Conservation (phyloP, 2,329 filamentous ascomycete species). For the Colletotrichum orbiculare region DNA sequence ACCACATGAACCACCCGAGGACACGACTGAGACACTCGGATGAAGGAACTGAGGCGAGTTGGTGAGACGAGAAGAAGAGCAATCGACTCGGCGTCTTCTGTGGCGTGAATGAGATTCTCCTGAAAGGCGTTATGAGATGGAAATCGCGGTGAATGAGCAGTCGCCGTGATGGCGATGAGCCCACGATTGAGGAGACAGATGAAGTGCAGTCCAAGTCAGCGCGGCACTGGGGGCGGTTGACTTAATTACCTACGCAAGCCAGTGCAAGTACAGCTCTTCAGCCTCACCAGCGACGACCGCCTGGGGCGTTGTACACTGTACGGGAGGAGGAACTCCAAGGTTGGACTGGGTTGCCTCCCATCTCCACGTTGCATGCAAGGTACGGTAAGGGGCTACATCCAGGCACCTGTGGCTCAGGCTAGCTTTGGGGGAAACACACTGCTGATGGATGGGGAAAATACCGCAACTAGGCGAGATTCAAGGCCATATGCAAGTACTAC, state of each 20-base stretch:
- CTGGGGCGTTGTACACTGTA: slow-evolving; percentile 13
- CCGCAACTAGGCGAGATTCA: slow-evolving; percentile 13
- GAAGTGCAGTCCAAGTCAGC: slow-evolving; percentile 29
- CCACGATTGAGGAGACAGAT: slow-evolving; percentile 36
- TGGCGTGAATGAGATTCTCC: background rate
- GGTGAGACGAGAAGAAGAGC: slow-evolving; percentile 16
- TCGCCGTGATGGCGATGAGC: slow-evolving; percentile 38
- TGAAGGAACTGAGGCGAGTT: slow-evolving; percentile 11
- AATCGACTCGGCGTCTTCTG: slow-evolving; percentile 6
- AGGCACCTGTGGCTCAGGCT: slow-evolving; percentile 21
- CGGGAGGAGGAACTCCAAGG: slow-evolving; percentile 13
- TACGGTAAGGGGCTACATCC: slow-evolving; percentile 30
- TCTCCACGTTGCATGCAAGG: slow-evolving; percentile 25
- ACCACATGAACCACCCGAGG: slow-evolving; percentile 30
- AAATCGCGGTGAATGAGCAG: slow-evolving; percentile 22
- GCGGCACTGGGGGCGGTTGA: slow-evolving; percentile 33
- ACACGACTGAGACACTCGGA: slow-evolving; percentile 31
- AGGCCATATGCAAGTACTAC: slow-evolving; percentile 27
- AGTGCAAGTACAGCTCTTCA: slow-evolving; percentile 25
- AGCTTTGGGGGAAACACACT: background rate
- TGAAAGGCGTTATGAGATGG: slow-evolving; percentile 1
- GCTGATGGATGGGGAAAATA: background rate
- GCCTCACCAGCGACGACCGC: slow-evolving; percentile 27
- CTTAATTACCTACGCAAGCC: slow-evolving; percentile 26
- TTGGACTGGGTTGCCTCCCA: slow-evolving; percentile 37